These are phyloP conservation scores for Fistulifera pelliculosa DNA, from an alignment of 108 stramenopile species.

Conservation along the genomic window DNA sequence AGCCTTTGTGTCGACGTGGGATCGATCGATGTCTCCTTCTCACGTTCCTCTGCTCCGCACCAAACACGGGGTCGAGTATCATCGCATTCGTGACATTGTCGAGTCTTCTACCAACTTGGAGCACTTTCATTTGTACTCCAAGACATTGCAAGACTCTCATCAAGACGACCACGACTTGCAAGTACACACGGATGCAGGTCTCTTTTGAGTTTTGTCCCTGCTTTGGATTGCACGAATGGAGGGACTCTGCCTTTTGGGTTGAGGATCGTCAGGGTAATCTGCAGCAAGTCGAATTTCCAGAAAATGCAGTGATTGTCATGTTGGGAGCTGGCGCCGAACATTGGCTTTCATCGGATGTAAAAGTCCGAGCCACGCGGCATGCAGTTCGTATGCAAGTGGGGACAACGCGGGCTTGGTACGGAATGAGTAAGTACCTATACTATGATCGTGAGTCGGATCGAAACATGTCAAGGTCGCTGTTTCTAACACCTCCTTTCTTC, in stretches of 20 bases:
- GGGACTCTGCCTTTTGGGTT: slow-evolving; percentile 31
- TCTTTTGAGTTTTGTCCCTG: slow-evolving; percentile 75
- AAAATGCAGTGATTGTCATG: slow-evolving; percentile 37
- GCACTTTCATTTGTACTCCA: slow-evolving; percentile 54
- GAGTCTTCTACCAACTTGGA: slow-evolving; percentile 40
- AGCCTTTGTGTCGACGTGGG: slow-evolving; percentile 38
- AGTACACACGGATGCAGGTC: slow-evolving; percentile 66
- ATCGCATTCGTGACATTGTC: slow-evolving; percentile 28
- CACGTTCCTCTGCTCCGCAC: slow-evolving; percentile 8
- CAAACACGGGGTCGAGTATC: slow-evolving; percentile 11
- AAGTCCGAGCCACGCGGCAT: slow-evolving; percentile 53
- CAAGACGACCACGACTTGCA: slow-evolving; percentile 1
- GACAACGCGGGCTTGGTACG: slow-evolving; percentile 52
- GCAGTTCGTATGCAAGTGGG: slow-evolving; percentile 40
- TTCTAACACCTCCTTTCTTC: background rate
- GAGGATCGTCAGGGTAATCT: slow-evolving; percentile 8
- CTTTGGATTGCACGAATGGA: slow-evolving; percentile 29
- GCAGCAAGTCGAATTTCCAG: slow-evolving; percentile 33
- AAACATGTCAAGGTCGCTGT: too few species aligned
- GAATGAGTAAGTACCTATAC: slow-evolving; percentile 58
- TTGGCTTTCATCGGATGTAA: slow-evolving; percentile 32
- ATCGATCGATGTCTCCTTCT: slow-evolving; percentile 9
- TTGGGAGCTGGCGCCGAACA: slow-evolving; percentile 64
- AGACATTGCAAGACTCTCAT: slow-evolving; percentile 3
- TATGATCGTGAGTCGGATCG: too few species aligned